These are phyloP conservation scores for Diaporthe sp. DNA, from an alignment of 2,329 filamentous ascomycete species.

Conservation along the genomic window DNA sequence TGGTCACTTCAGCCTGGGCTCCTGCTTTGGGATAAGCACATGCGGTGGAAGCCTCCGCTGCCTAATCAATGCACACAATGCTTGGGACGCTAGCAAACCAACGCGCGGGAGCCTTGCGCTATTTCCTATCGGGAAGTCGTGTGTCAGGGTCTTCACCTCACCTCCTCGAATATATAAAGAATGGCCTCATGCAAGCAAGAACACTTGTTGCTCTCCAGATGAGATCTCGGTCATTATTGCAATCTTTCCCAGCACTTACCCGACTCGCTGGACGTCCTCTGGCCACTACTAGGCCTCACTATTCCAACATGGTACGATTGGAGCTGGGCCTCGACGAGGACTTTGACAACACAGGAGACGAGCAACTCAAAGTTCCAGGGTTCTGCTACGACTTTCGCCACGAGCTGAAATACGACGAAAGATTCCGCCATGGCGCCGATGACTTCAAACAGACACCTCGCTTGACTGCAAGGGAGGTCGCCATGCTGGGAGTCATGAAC, in stretches of 20 bases:
- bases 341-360: constrained; percentile 15
- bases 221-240: background rate
- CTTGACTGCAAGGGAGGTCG: constrained; percentile 20
- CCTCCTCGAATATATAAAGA: background rate
- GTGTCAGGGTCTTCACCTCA: background rate
- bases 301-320: background rate
- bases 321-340: constrained; percentile 1
- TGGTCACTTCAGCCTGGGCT: background rate
- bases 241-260: background rate
- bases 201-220: background rate
- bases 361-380: background rate
- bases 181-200: background rate
- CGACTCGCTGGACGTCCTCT: background rate
- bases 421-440: background rate
- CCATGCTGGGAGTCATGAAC: constrained; percentile 27
- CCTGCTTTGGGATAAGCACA: background rate
- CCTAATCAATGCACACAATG: background rate
- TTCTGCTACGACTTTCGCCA: background rate
- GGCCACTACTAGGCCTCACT: background rate
- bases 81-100: background rate
- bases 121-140: background rate
- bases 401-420: background rate
- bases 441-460: background rate
- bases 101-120: background rate
- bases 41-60: background rate